Evolutionary conservation across 345 rosid species (phyloP).

Genomic region (Ricinus communis): DNA sequence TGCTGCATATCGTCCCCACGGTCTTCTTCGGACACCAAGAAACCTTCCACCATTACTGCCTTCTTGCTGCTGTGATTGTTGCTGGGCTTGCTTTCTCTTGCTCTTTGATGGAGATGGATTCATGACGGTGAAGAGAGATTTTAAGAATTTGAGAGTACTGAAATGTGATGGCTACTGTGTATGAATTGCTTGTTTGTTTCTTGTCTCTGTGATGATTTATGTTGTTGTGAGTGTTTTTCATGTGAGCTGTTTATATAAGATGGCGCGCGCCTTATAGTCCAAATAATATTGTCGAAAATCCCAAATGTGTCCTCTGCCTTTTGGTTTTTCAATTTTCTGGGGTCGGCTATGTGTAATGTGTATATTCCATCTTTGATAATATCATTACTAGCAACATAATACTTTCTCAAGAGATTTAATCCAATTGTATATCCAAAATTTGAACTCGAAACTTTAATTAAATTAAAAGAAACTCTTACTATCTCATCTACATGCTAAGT

Average conservation of each 20-base stretch:
- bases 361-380: no score
- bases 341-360: no score
- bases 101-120: constrained; percentile 49
- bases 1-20: constrained; percentile 87
- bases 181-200: not conserved
- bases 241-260: constrained; percentile 14
- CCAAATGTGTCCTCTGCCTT: not conserved
- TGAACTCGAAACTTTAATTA: no score
- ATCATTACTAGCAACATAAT: no score
- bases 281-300: not conserved
- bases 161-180: no score
- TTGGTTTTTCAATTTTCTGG: not conserved
- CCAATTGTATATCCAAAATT: no score
- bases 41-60: constrained; percentile 37
- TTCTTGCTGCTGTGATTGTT: not conserved
- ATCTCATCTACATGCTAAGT: no score
- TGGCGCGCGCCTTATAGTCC: constrained; percentile 8
- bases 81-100: constrained; percentile 53
- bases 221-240: not conserved
- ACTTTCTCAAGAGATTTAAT: no score
- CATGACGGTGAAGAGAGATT: constrained; percentile 25
- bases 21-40: constrained; percentile 77
- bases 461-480: no score
- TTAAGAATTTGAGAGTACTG: no score
- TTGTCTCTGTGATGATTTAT: not conserved